Base-by-base conservation (phyloP, 169 alveolate species). In the Haemoproteus tartakovskyi region DNA sequence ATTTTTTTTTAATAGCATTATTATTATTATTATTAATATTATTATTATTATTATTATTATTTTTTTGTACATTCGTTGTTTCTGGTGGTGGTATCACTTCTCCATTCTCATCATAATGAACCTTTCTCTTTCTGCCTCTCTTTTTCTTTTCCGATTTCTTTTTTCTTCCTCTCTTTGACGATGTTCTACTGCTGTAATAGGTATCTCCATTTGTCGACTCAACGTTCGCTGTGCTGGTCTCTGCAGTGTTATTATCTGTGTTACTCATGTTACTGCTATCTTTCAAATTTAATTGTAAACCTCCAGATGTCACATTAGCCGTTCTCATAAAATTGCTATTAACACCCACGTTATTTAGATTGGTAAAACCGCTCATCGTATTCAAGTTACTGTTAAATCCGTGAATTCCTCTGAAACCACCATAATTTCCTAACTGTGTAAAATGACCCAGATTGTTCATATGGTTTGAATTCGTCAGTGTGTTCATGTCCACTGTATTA, bases 131-230 rank as follows among this genome's bases (percentile, higher is more conserved):
- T 3, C 84, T 36, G 12, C 84, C 84, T 43, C 84, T 56, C 18
- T 74, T 74, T 21, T 74, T 74, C n/a, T 74, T 74, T 38, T 74
- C 84, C 0, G 84, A 74, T 56, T 74, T 74, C 47, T 74, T 74
- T 38, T 74, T 74, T 12, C 84, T 47, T 11, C 84, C 84, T 33
- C 84, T 54, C 27, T 74, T 74, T 26, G 46, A 41, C 1, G 84
- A 78, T 0, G 59, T 33, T 21, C 59, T 74, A 29, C 51, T 60
- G 22, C 41, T 60, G 2, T 45, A 30, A n/a, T 16, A 9, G 29
- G 6, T 2, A 2, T 16, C 59, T 4, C 33, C 22, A 2, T n/a
- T n/a, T 2, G 30, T 47, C 3, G 30, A 36, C 12, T 12, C 52
- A 2, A 52, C 2, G 16, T 14, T 26, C 11, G 21, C 0, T 2